Evolutionary conservation across 169 alveolate genomes (phyloP), one percentile per base, ranked within the genome.

Genomic region (Plasmodium gallinaceum): DNA sequence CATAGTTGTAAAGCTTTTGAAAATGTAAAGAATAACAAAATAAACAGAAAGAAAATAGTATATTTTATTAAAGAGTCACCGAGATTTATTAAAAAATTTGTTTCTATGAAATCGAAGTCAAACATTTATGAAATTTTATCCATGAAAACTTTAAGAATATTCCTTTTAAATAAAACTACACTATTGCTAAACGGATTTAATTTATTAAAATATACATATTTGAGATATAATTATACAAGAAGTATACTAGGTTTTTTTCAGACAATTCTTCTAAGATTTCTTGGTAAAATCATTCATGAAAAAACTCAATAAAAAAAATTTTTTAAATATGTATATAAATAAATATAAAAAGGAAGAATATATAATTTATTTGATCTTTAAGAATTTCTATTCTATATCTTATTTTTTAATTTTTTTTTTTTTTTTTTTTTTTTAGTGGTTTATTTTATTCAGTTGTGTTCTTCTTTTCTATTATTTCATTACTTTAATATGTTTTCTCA

Each of bases 1-100:
- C 65, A 80, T 20, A 80, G 90, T 37, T 80, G 90, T 70, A 66
- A 60, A 20, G 90, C 80, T 2, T 37, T 80, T n/a, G 90, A 80
- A 70, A 80, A 70, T 39, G 80, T 68, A 0, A 66, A 54, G 2
- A 32, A 80, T 39, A 18, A 66, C 20, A 66, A 80, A 12, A 0
- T 80, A 0, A 68, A 66, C n/a, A 18, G 45, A 39, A n/a, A 26
- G 1, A 80, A 54, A 68, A 66, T 80, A 43, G 43, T 66, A 18
- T 54, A 26, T 3, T 80, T 66, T 14, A 70, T 80, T 20, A 66
- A 43, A 20, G 52, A 80, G 0, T 66, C 73, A 18, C 90, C 90
- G 0, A 65, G 42, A 39, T 16, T 80, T 37, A n/a, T 80, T 20
- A 80, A 65, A 24, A 65, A 32, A 16, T 80, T 65, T 66, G 54